phyloP scores from a whole-genome alignment of 768 basidiomycete species.

The Amanita subjunquillea region DNA sequence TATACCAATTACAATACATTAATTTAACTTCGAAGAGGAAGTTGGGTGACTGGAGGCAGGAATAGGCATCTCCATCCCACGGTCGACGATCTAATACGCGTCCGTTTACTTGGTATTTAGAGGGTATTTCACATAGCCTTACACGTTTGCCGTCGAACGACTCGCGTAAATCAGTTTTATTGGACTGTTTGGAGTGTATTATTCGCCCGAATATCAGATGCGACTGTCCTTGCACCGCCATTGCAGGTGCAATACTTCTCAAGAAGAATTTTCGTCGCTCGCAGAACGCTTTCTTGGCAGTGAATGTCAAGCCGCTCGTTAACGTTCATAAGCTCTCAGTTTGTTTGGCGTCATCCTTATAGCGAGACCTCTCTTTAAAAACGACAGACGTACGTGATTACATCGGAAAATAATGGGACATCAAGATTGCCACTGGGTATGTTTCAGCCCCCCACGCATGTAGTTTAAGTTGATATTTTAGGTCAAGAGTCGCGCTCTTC shows the following conservation, averaged over 20 bases:
- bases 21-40: neutral
- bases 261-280: conserved; percentile 46
- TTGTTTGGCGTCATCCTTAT: conserved; percentile 74
- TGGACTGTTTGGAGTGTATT: conserved; percentile 58
- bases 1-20: conserved; percentile 6
- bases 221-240: conserved; percentile 59
- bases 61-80: neutral
- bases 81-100: conserved; percentile 41
- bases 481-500: conserved; percentile 43
- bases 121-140: conserved; percentile 33
- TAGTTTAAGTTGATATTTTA: neutral
- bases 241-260: conserved; percentile 52
- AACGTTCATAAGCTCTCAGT: conserved; percentile 36
- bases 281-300: conserved; percentile 22
- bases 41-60: neutral
- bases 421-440: conserved; percentile 44
- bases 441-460: conserved; percentile 6
- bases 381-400: neutral
- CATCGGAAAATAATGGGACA: conserved; percentile 15
- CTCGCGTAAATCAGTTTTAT: conserved; percentile 43
- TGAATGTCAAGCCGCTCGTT: neutral
- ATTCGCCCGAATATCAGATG: conserved; percentile 67
- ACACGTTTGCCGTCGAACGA: neutral
- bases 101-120: conserved; percentile 45
- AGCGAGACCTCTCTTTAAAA: conserved; percentile 66